Evolutionary conservation across 495 filamentous ascomycete genomes (phyloP), one percentile per base, ranked within the genome.

Genomic region (Talaromyces stipitatus): DNA sequence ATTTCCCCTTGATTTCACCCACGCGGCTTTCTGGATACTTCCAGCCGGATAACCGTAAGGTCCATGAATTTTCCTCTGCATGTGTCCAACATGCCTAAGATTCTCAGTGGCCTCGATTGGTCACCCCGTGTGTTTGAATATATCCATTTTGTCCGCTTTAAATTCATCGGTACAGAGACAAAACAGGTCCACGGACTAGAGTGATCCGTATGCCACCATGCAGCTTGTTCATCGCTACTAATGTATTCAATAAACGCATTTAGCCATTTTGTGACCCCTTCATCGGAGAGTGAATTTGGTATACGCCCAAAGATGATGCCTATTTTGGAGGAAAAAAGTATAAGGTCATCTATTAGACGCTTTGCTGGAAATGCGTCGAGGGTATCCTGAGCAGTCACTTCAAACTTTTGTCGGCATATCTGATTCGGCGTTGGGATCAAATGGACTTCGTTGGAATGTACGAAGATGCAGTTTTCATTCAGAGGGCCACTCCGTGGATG

Each of bases 131-230:
- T 18, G 8, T 24, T 30, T 10, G 32, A 26, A 22, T 46, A 55
- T 2, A 55, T 6, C 36, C 22, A 45, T 27, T 4, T 45, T 16
- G 14, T 22, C 8, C 16, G 10, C 8, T 45, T 41, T 29, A n/a
- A 14, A 22, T 28, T 43, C 53, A 43, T 29, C 1, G 53, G 30
- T 2, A 45, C 32, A 26, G 45, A 55, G 12, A 16, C 24, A 22
- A 18, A 28, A 5, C 33, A 29, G 8, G 9, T 23, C 53, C 53
- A 55, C 16, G 36, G 23, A 26, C 22, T 23, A 4, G 18, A 46
- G 53, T 43, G 24, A 45, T 26, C 32, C 9, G 53, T 45, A 27
- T 55, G 23, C 53, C 53, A 55, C 53, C 53, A 55, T 3, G 32
- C 22, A 45, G 53, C 53, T 27, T 41, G 7, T 16, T 36, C 30